These are phyloP conservation scores for Nadsonia commutata DNA, from an alignment of 1,139 yeast genomes.

Conservation along the genomic window DNA sequence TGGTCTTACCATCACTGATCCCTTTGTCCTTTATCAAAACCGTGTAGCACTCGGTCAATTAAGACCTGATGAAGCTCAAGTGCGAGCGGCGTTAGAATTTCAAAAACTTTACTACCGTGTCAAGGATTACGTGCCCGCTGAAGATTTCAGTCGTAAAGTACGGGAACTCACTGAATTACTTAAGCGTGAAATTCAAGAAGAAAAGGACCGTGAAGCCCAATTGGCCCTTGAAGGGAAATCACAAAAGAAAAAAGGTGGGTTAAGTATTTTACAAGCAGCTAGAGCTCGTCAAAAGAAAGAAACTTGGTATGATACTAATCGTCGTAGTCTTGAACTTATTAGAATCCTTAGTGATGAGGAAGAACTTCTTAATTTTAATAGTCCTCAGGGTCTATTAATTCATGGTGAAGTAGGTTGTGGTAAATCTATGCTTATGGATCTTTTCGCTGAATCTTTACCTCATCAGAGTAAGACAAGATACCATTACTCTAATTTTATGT, in stretches of 20 bases:
- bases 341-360: slow-evolving; percentile 48
- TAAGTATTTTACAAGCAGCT: slow-evolving; percentile 4
- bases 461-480: slow-evolving; percentile 51
- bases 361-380: slow-evolving; percentile 37
- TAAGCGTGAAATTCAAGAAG: slow-evolving; percentile 10
- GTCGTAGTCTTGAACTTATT: slow-evolving; percentile 26
- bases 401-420: slow-evolving; percentile 74
- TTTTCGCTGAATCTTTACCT: slow-evolving; percentile 53
- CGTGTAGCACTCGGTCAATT: slow-evolving; percentile 38
- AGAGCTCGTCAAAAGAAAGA: slow-evolving; percentile 7
- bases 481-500: slow-evolving; percentile 57
- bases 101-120: slow-evolving; percentile 48
- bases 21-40: slow-evolving; percentile 41
- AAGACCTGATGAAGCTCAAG: slow-evolving; percentile 41
- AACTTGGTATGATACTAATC: slow-evolving; percentile 15
- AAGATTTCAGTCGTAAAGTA: slow-evolving; percentile 33
- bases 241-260: slow-evolving; percentile 2
- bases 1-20: slow-evolving; percentile 43
- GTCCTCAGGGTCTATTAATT: slow-evolving; percentile 51
- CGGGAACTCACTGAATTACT: slow-evolving; percentile 16
- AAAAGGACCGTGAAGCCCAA: slow-evolving; percentile 5
- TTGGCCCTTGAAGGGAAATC: slow-evolving; percentile 1
- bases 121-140: slow-evolving; percentile 45
- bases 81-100: slow-evolving; percentile 48
- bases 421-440: slow-evolving; percentile 58